Conservation (phyloP, 768 basidiomycete species). For the Ramaria sp. region DNA sequence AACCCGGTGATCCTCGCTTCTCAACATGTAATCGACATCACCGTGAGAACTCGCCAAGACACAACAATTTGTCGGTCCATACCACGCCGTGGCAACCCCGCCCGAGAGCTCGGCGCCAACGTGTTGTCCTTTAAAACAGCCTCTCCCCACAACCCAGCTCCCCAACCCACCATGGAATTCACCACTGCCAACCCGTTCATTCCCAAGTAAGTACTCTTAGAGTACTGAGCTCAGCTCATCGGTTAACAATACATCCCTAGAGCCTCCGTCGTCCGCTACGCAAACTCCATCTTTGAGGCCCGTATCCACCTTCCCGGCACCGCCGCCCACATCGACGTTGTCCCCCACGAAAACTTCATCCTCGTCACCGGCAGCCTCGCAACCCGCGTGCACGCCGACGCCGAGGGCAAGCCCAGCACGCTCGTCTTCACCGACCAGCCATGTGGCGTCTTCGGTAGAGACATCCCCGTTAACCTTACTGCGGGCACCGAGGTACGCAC, state of each 20-base stretch:
- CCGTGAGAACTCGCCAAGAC: no score
- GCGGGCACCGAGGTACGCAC: not conserved
- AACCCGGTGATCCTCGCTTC: no score
- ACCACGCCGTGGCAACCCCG: no score
- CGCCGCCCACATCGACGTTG: not conserved
- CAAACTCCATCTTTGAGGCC: not conserved
- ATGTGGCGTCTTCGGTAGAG: constrained; percentile 2
- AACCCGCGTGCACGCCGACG: not conserved
- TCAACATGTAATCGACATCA: no score
- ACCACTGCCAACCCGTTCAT: constrained; percentile 5
- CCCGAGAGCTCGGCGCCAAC: no score
- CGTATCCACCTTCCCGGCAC: constrained; percentile 1
- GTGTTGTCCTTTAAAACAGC: no score
- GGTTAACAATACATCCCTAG: not conserved
- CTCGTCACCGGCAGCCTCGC: not conserved
- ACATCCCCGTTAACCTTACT: not conserved
- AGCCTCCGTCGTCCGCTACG: not conserved
- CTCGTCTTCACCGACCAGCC: constrained; percentile 3
- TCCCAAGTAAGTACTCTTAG: not conserved
- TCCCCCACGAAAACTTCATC: not conserved
- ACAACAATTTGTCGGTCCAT: no score
- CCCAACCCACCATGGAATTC: not conserved
- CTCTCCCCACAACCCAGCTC: no score
- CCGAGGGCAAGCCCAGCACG: not conserved
- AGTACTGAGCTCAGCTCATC: not conserved